A percentile compares a stretch with the other conserved stretches of the same genome.
These are phyloP conservation scores for Pinus tabuliformis DNA, from an alignment of 75 land plant genomes.

Conservation along the genomic window DNA sequence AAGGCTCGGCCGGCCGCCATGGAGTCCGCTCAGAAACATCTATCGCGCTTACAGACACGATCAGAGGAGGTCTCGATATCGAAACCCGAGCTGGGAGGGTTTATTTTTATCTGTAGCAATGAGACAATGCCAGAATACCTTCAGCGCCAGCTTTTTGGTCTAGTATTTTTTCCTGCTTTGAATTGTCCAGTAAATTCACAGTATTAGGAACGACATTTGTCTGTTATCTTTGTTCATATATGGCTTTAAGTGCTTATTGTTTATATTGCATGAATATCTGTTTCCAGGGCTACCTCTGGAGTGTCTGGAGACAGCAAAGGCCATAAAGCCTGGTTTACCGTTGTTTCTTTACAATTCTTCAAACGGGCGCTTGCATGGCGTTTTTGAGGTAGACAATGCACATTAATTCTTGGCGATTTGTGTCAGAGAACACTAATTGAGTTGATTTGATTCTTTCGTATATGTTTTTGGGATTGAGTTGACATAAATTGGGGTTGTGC, in stretches of 20 bases:
- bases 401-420: neutral
- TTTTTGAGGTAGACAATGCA: constrained; percentile 23
- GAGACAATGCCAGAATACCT: constrained; percentile 28
- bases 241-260: no score
- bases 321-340: constrained; percentile 30
- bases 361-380: constrained; percentile 25
- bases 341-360: constrained; percentile 26
- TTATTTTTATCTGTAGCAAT: constrained; percentile 35
- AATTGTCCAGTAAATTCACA: no score
- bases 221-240: no score
- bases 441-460: neutral
- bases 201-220: no score
- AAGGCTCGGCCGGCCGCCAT: no score
- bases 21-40: neutral
- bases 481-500: no score
- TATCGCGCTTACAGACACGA: neutral
- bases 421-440: neutral
- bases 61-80: no score
- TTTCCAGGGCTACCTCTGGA: constrained; percentile 29
- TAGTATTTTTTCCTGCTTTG: neutral
- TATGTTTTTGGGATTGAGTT: neutral
- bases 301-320: constrained; percentile 22
- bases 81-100: constrained; percentile 23
- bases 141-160: constrained; percentile 34
- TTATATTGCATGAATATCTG: neutral